Percentiles rank a stretch among this genome's conserved stretches.
Evolutionary conservation across 1,139 yeast genomes (phyloP).

Genomic region (Yamadazyma kanchanaburiensis): DNA sequence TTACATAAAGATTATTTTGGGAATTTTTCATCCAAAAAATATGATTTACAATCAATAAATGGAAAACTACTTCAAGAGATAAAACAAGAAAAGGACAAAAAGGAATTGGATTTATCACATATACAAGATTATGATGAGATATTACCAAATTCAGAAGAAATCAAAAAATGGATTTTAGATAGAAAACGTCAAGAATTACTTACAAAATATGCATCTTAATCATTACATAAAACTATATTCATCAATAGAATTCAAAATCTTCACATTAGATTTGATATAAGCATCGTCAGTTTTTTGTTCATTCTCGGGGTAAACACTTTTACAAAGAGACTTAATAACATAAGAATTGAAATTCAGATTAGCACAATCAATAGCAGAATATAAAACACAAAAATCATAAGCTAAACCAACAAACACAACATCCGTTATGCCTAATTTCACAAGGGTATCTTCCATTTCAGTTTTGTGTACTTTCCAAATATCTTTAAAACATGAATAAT

Average conservation of each 20-base stretch:
- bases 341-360: slow-evolving; percentile 58
- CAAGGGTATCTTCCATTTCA: slow-evolving; percentile 52
- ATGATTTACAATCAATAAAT: not conserved
- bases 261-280: slow-evolving; percentile 28
- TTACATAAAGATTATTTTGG: not conserved
- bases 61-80: slow-evolving; percentile 1
- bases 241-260: slow-evolving; percentile 14
- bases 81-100: slow-evolving; percentile 1
- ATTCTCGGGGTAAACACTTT: slow-evolving; percentile 33
- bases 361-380: slow-evolving; percentile 70
- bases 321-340: slow-evolving; percentile 53
- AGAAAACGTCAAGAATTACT: slow-evolving; percentile 42
- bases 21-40: not conserved
- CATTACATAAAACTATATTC: slow-evolving; percentile 6
- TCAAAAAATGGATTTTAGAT: slow-evolving; percentile 46
- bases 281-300: slow-evolving; percentile 21
- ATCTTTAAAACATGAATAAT: slow-evolving; percentile 86
- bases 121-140: slow-evolving; percentile 22
- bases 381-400: slow-evolving; percentile 77
- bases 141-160: slow-evolving; percentile 37
- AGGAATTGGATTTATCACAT: slow-evolving; percentile 1
- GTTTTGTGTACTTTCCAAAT: slow-evolving; percentile 73
- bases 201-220: slow-evolving; percentile 17
- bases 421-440: slow-evolving; percentile 44
- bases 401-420: slow-evolving; percentile 83